These are phyloP conservation scores for Trichodelitschia bisporula DNA, from an alignment of 495 filamentous ascomycete genomes.

Conservation along the genomic window DNA sequence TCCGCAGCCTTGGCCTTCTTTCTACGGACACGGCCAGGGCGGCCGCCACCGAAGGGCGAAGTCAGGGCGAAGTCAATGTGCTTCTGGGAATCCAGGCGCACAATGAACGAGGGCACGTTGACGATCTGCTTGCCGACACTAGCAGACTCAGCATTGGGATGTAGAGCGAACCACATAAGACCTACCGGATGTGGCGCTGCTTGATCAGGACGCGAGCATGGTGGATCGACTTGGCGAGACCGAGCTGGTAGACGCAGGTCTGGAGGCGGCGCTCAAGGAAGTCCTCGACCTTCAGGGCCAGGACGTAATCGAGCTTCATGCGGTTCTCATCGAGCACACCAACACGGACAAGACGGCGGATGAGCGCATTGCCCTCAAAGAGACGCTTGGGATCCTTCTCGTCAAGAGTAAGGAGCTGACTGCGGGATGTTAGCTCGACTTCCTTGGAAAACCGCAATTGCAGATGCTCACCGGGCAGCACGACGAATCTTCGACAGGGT, in stretches of 20 bases:
- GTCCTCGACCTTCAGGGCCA: conserved; percentile 92
- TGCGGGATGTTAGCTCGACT: too few relatives aligned
- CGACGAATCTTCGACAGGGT: conserved; percentile 99
- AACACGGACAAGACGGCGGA: conserved; percentile 97
- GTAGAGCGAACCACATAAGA: conserved; percentile 3
- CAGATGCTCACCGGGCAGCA: conserved; percentile 73
- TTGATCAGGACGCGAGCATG: conserved; percentile 98
- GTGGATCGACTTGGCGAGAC: conserved; percentile 98
- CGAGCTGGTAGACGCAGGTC: conserved; percentile 99
- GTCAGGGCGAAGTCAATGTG: conserved; percentile 98
- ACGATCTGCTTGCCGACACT: conserved; percentile 99
- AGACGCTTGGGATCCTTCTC: conserved; percentile 99
- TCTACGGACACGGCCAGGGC: conserved; percentile 84
- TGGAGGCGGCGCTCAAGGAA: conserved; percentile 98
- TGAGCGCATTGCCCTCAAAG: conserved; percentile 98
- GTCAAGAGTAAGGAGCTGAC: conserved; percentile 97
- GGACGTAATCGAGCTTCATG: conserved; percentile 99
- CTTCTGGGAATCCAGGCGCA: conserved; percentile 99
- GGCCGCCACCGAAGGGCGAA: conserved; percentile 93
- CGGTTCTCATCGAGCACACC: conserved; percentile 98
- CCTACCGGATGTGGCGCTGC: conserved; percentile 93
- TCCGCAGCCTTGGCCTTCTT: conserved; percentile 97
- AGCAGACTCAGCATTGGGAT: conserved; percentile 1
- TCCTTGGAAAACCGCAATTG: too few relatives aligned
- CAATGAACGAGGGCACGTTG: conserved; percentile 96